Evolutionary conservation across 106 monocot genomes (phyloP).

Genomic region (Apostasia shenzhenica): DNA sequence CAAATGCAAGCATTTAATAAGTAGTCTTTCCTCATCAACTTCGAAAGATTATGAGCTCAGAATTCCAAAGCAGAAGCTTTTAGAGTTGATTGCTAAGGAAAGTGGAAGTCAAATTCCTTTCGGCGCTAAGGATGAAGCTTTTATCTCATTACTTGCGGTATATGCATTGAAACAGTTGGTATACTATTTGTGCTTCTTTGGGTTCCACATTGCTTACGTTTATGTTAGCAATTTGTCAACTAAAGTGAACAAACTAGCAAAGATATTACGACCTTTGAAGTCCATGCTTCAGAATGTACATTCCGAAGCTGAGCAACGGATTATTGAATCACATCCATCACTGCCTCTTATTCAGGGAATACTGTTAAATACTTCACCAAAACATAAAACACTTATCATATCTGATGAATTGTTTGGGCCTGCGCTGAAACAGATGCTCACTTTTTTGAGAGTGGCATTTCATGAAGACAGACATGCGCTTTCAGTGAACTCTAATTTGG

Average conservation of each 20-base stretch:
- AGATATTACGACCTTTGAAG: slow-evolving; percentile 30
- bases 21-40: slow-evolving; percentile 7
- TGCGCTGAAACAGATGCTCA: slow-evolving; percentile 37
- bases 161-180: slow-evolving; percentile 52
- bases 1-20: slow-evolving; percentile 30
- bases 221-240: slow-evolving; percentile 40
- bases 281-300: slow-evolving; percentile 35
- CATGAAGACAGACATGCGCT: slow-evolving; percentile 14
- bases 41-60: slow-evolving; percentile 21
- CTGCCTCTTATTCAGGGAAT: slow-evolving; percentile 41
- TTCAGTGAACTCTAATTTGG: slow-evolving; percentile 14
- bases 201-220: slow-evolving; percentile 43
- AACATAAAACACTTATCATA: slow-evolving; percentile 44
- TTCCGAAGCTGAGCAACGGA: slow-evolving; percentile 32
- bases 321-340: slow-evolving; percentile 53
- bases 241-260: slow-evolving; percentile 15
- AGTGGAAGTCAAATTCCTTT: slow-evolving; percentile 7
- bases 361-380: slow-evolving; percentile 23
- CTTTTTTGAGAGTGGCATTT: slow-evolving; percentile 28
- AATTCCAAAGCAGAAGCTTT: slow-evolving; percentile 36
- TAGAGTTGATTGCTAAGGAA: slow-evolving; percentile 37
- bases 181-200: slow-evolving; percentile 57
- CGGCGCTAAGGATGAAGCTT: slow-evolving; percentile 21
- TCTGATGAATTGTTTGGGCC: slow-evolving; percentile 55
- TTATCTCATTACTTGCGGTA: slow-evolving; percentile 25